These are phyloP conservation scores for Colletotrichum karsti DNA, from an alignment of 2,329 filamentous ascomycete genomes.

Conservation along the genomic window DNA sequence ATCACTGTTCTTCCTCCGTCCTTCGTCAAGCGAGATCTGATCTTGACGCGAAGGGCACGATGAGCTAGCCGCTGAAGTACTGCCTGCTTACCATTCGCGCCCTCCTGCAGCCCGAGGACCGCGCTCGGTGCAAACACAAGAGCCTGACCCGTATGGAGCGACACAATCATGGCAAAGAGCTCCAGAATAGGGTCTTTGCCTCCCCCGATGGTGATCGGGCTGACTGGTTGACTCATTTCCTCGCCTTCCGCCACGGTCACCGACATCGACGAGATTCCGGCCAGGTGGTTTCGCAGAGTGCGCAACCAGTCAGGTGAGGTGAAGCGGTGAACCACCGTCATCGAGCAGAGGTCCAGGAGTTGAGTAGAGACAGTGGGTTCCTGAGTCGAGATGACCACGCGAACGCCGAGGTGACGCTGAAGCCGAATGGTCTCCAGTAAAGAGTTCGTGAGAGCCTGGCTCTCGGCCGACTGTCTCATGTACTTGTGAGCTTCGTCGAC, in stretches of 20 bases:
- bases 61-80: conserved; percentile 43
- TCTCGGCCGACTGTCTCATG: conserved; percentile 66
- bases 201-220: conserved; percentile 23
- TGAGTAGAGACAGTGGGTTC: conserved; percentile 76
- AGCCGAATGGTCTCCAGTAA: conserved; percentile 72
- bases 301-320: conserved; percentile 48
- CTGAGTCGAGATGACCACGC: conserved; percentile 79
- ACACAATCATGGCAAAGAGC: conserved; percentile 52
- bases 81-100: conserved; percentile 18
- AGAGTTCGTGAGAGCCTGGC: conserved; percentile 65
- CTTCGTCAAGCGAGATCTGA: conserved; percentile 50
- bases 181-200: conserved; percentile 36
- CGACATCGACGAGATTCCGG: conserved; percentile 33
- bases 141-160: conserved; percentile 53
- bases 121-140: conserved; percentile 56
- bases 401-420: conserved; percentile 74
- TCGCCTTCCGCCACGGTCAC: conserved; percentile 10
- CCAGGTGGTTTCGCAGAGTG: conserved; percentile 38
- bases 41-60: conserved; percentile 47
- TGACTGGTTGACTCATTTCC: not conserved
- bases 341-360: conserved; percentile 75
- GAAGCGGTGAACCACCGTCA: conserved; percentile 80
- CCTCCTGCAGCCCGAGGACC: conserved; percentile 26
- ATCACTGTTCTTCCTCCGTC: conserved; percentile 57
- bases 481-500: conserved; percentile 85